Evolutionary conservation across 192 early-diverging fungal species (phyloP), one percentile per base, ranked within the genome.

Genomic region (Backusella circina): DNA sequence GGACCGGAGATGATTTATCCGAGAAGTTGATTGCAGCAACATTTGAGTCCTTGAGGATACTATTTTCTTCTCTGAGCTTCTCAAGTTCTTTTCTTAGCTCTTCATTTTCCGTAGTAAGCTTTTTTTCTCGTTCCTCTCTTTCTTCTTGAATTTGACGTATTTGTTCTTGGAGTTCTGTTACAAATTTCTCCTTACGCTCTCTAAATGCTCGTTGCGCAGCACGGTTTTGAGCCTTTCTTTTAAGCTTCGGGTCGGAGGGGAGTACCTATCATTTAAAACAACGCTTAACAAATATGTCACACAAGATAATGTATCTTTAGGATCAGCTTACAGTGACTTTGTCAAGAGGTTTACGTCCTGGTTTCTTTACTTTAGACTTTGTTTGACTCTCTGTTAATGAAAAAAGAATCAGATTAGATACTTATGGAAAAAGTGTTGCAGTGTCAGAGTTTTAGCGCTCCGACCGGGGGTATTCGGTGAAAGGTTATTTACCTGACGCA

Each of bases 101-200:
- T 26, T 76, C 79, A 3, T 81, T 81, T 57, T 83, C 74, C 71
- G 77, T 75, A 54, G 84, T 76, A 44, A n/a, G 65, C 54, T 86
- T 82, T 23, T 76, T 82, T 51, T 92, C 89, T n/a, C 93, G 84
- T 50, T 87, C 87, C 71, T 91, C 87, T 16, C 86, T 84, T 18
- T 82, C 81, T 47, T 90, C 88, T 38, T 89, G 84, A 30, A 95
- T 84, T 33, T 88, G 84, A 54, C 90, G 84, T 61, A 95, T 91
- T 70, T 88, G 85, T 10, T 86, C 89, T 82, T 97, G 94, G 0
- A 97, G 88, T n/a, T 90, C 87, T 79, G 90, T 90, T 23, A 95
- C 89, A 79, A 95, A 93, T 69, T 87, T 86, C 72, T 95, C 91
- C 76, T 93, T 94, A 65, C 95, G 90, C 70, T 97, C 94, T 64